Conservation (phyloP, 2,329 filamentous ascomycete species). For the Fusarium sambucinum region DNA sequence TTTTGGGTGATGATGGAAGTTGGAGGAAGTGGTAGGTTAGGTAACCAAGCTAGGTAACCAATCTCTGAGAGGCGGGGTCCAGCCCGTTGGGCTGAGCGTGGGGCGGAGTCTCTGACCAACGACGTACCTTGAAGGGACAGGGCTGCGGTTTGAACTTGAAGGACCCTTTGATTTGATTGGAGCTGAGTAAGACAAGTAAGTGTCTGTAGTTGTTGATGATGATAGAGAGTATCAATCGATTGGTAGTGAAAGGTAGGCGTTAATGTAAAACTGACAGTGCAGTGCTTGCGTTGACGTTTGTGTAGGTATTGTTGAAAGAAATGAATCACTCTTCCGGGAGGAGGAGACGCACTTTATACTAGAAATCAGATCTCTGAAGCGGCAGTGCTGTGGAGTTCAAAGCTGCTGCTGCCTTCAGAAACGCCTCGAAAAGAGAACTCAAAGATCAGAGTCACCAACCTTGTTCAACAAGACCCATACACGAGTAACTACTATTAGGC, state of each 20-base stretch:
- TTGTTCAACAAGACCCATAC: neutral
- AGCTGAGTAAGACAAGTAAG: constrained; percentile 19
- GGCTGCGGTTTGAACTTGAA: constrained; percentile 28
- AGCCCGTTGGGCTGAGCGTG: constrained; percentile 32
- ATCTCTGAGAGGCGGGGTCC: constrained; percentile 48
- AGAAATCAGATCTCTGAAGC: neutral
- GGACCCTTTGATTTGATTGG: constrained; percentile 23
- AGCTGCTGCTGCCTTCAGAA: constrained; percentile 39
- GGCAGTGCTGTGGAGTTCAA: constrained; percentile 22
- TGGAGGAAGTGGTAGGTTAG: constrained; percentile 40
- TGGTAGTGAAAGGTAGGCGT: too few species aligned
- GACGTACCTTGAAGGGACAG: constrained; percentile 33
- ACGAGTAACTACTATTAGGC: neutral
- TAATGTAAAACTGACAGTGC: neutral
- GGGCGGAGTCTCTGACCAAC: constrained; percentile 29
- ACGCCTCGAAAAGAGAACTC: constrained; percentile 7
- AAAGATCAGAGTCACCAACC: constrained; percentile 22
- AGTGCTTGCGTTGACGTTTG: neutral
- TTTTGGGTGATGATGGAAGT: constrained; percentile 41
- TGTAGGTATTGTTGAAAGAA: neutral
- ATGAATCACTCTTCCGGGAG: neutral
- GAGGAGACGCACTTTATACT: constrained; percentile 14
- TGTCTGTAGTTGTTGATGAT: neutral
- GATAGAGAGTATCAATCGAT: neutral
- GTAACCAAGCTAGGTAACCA: constrained; percentile 22